Conservation (phyloP, 768 basidiomycete genomes). For the Coprinellus micaceus region DNA sequence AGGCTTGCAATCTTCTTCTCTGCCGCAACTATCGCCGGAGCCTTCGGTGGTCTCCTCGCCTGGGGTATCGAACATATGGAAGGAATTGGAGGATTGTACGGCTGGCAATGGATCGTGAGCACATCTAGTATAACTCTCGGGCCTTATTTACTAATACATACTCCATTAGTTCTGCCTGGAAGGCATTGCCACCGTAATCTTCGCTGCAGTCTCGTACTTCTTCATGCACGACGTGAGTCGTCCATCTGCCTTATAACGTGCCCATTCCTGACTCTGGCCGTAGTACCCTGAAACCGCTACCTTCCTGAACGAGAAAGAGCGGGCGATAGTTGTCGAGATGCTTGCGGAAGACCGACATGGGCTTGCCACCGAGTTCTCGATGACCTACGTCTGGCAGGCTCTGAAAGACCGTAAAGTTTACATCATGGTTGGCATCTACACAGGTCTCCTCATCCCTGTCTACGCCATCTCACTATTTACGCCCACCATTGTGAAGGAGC, state of each 20-base stretch:
- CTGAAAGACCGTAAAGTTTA: constrained; percentile 43
- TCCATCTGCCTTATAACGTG: background rate
- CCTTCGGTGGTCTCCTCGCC: constrained; percentile 48
- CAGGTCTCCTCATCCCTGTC: constrained; percentile 38
- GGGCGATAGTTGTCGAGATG: constrained; percentile 32
- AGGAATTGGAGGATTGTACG: constrained; percentile 32
- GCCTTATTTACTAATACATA: background rate
- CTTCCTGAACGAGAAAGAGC: constrained; percentile 48
- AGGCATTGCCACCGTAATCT: constrained; percentile 39
- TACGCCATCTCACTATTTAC: constrained; percentile 44
- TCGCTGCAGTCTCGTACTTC: constrained; percentile 43
- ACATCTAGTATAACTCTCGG: background rate
- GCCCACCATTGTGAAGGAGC: constrained; percentile 46
- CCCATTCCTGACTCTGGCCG: background rate
- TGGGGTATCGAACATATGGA: constrained; percentile 44
- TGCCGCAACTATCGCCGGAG: constrained; percentile 53
- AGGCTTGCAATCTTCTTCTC: constrained; percentile 62
- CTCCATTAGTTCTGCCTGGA: constrained; percentile 39
- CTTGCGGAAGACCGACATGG: constrained; percentile 41
- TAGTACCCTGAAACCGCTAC: constrained; percentile 56
- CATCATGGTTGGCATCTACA: constrained; percentile 35
- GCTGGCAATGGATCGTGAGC: constrained; percentile 49
- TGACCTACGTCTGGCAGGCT: constrained; percentile 46
- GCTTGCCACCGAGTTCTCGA: constrained; percentile 42
- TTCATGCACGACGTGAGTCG: constrained; percentile 48